phyloP scores from a whole-genome alignment of 1,139 yeast genomes.

The Magnusiomyces paraingens region DNA sequence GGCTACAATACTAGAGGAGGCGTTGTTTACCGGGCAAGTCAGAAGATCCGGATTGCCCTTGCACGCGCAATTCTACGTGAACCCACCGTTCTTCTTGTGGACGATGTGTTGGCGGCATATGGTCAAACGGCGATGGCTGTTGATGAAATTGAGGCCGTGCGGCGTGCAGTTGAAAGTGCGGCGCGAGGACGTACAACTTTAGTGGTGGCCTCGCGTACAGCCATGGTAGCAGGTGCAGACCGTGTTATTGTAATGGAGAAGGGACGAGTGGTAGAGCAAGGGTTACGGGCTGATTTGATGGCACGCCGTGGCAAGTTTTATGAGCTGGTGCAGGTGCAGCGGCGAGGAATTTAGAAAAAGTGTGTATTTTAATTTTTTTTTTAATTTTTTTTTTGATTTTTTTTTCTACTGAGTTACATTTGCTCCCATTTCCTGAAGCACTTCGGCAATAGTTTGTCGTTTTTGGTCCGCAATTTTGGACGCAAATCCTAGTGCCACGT shows the following conservation, averaged over 20 bases:
- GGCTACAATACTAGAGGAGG: slow-evolving; percentile 73
- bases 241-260: slow-evolving; percentile 21
- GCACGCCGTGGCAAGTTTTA: slow-evolving; percentile 9
- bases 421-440: slow-evolving; percentile 15
- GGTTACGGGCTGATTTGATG: slow-evolving; percentile 18
- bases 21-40: slow-evolving; percentile 10
- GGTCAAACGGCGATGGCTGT: slow-evolving; percentile 23
- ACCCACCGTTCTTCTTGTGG: slow-evolving; percentile 62
- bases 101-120: slow-evolving; percentile 37
- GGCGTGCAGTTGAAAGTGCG: slow-evolving; percentile 46
- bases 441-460: slow-evolving; percentile 12
- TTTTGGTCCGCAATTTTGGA: slow-evolving; percentile 15
- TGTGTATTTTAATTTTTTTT: neutral
- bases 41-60: slow-evolving; percentile 49
- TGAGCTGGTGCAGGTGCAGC: slow-evolving; percentile 1
- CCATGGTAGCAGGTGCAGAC: slow-evolving; percentile 45
- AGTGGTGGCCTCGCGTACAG: slow-evolving; percentile 71
- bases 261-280: slow-evolving; percentile 23
- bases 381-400: neutral
- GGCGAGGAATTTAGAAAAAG: neutral
- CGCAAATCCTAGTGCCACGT: slow-evolving; percentile 11
- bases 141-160: slow-evolving; percentile 35
- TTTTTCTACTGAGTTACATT: slow-evolving; percentile 1
- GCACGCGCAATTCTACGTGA: slow-evolving; percentile 68
- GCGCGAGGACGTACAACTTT: slow-evolving; percentile 60